phyloP scores from a whole-genome alignment of 306 rosid genomes.

The Cicer yamashitae region DNA sequence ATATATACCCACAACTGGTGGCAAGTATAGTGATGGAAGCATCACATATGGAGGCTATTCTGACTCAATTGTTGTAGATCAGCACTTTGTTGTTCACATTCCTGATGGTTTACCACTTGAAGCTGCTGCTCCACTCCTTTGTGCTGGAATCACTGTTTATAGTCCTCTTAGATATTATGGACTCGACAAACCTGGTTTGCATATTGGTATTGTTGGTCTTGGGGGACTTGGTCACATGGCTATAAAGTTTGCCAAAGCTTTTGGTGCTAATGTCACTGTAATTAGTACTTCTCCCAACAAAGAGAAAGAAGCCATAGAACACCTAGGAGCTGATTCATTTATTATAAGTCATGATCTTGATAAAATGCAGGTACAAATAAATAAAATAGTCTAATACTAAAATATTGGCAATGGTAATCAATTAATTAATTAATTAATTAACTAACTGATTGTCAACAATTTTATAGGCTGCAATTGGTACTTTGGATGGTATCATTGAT shows the following conservation, averaged over 20 bases:
- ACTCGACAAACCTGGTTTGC: constrained; percentile 57
- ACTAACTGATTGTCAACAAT: neutral
- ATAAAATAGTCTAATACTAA: too few relatives aligned
- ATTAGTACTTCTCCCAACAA: constrained; percentile 63
- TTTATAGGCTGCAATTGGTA: constrained; percentile 46
- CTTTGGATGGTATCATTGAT: constrained; percentile 64
- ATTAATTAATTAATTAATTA: neutral
- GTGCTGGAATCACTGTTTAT: constrained; percentile 71
- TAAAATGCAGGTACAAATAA: constrained; percentile 49
- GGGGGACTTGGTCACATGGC: constrained; percentile 69
- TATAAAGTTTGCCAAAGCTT: constrained; percentile 63
- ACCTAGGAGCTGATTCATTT: constrained; percentile 56
- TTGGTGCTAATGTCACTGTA: constrained; percentile 60
- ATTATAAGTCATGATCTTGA: constrained; percentile 52
- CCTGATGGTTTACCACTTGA: constrained; percentile 56
- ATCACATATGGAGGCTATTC: constrained; percentile 62
- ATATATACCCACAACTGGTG: constrained; percentile 31
- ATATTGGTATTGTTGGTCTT: constrained; percentile 63
- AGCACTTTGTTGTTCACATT: constrained; percentile 51
- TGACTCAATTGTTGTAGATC: constrained; percentile 52
- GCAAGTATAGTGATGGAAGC: constrained; percentile 49
- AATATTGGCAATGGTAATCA: too few relatives aligned
- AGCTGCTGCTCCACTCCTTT: constrained; percentile 63
- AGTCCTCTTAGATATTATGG: constrained; percentile 57
- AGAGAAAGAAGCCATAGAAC: constrained; percentile 54